Evolutionary conservation across 192 early-diverging fungal genomes (phyloP), one percentile per base, ranked within the genome.

Genomic region (Martensiomyces pterosporus): DNA sequence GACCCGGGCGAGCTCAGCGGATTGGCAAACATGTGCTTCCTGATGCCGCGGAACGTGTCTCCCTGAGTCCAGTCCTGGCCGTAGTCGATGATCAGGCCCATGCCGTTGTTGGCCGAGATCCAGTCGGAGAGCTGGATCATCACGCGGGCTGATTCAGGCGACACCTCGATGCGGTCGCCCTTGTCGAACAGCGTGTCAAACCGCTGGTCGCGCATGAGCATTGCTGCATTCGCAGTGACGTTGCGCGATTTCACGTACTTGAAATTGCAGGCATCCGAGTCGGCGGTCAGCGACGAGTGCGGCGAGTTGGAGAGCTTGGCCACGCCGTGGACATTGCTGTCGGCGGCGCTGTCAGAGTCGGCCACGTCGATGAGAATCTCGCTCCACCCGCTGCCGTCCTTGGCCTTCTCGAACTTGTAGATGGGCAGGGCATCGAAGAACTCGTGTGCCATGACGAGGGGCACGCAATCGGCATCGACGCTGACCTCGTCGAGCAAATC

Each of bases 351-450:
- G 17, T n/a, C 15, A 0, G 58, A 77, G 16, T 90, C 87, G 36
- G 93, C 88, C 1, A 90, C 53, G 57, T 92, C 91, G 2, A 98
- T 82, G 16, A 94, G 55, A 12, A 97, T 74, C 59, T 98, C 96
- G 27, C 87, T 78, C 94, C 93, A 97, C 14, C 88, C 88, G n/a
- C 82, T 67, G 1, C 67, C 51, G 6, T 85, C 87, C 52, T 76
- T 75, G 6, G 85, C 87, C 52, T 76, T 75, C 75, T 91, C 67
- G 37, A 69, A 71, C 49, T 83, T 84, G 76, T 89, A 86, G 16
- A 97, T 76, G 0, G 96, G 93, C 42, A 98, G 73, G 0, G 96
- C 94, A 51, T 98, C 96, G 75, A 98, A 97, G 46, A 97, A 96
- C 71, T 98, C 96, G 68, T 98, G 93, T 0, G 93, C 92, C 51